Percentiles rank a stretch among this genome's conserved stretches.
phyloP scores from a whole-genome alignment of 208 protist species.

The Herpetomonas tarakana region DNA sequence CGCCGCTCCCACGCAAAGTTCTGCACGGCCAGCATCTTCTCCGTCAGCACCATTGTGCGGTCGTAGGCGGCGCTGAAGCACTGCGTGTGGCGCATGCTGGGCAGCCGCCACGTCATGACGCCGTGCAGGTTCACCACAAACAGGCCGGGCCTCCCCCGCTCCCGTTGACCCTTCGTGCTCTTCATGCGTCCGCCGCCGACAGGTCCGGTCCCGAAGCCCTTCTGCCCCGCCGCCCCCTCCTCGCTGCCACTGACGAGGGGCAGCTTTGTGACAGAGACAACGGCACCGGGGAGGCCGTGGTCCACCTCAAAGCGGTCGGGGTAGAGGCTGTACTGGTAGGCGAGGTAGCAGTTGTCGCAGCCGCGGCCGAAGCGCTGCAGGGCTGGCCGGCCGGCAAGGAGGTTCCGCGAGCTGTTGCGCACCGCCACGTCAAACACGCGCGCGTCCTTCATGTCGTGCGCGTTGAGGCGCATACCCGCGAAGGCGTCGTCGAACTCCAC shows the following conservation, averaged over 20 bases:
- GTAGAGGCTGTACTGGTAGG: constrained; percentile 77
- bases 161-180: constrained; percentile 4
- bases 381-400: constrained; percentile 57
- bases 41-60: constrained; percentile 53
- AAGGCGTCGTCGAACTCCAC: constrained; percentile 59
- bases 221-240: not conserved
- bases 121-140: constrained; percentile 78
- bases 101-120: constrained; percentile 73
- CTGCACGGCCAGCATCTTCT: constrained; percentile 45
- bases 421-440: constrained; percentile 80
- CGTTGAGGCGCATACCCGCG: constrained; percentile 64
- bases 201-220: not conserved
- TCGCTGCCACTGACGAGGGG: not conserved
- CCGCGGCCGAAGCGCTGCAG: constrained; percentile 62
- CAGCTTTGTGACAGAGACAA: constrained; percentile 50
- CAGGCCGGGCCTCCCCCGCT: constrained; percentile 11
- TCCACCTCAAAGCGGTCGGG: constrained; percentile 49
- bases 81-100: constrained; percentile 59
- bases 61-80: constrained; percentile 54
- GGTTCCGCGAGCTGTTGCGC: constrained; percentile 65
- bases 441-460: constrained; percentile 51
- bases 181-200: not conserved
- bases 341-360: constrained; percentile 50
- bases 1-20: constrained; percentile 59
- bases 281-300: constrained; percentile 54